phyloP scores from a whole-genome alignment of 2,329 filamentous ascomycete genomes.

The Paramyrothecium sp. region DNA sequence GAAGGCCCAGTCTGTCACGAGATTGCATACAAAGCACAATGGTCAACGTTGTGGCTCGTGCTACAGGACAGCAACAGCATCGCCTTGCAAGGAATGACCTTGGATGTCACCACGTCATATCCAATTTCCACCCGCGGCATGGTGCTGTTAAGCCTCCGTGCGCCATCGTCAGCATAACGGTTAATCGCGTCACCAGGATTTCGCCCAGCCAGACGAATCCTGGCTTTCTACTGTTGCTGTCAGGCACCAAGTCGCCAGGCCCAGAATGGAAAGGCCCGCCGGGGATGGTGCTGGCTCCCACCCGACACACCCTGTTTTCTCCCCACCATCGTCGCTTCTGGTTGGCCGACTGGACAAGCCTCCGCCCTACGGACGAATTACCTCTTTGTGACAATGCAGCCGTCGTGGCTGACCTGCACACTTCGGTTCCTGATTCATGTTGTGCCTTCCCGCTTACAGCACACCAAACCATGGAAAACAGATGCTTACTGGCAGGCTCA shows the following conservation, averaged over 20 bases:
- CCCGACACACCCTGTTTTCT: neutral
- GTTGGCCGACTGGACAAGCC: neutral
- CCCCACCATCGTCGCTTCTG: neutral
- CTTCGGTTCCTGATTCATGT: neutral
- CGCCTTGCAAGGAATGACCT: neutral
- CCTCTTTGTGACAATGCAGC: neutral
- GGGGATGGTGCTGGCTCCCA: neutral
- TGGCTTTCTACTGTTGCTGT: neutral
- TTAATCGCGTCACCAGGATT: neutral
- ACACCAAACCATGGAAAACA: neutral
- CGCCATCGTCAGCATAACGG: neutral
- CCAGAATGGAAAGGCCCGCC: neutral
- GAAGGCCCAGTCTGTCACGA: too few species aligned
- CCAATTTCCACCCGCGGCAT: neutral
- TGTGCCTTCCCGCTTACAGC: neutral
- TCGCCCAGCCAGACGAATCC: too few species aligned
- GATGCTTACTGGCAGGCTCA: conserved; percentile 1
- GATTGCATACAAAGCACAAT: too few species aligned
- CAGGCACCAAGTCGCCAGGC: neutral
- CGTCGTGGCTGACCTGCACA: neutral
- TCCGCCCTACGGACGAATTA: neutral
- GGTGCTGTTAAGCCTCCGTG: neutral
- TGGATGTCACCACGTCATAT: neutral
- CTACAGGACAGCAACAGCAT: too few species aligned
- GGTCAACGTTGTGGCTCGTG: too few species aligned